Evolutionary conservation across 164 flowering plant genomes (phyloP).

Genomic region (Hamamelis virginiana): DNA sequence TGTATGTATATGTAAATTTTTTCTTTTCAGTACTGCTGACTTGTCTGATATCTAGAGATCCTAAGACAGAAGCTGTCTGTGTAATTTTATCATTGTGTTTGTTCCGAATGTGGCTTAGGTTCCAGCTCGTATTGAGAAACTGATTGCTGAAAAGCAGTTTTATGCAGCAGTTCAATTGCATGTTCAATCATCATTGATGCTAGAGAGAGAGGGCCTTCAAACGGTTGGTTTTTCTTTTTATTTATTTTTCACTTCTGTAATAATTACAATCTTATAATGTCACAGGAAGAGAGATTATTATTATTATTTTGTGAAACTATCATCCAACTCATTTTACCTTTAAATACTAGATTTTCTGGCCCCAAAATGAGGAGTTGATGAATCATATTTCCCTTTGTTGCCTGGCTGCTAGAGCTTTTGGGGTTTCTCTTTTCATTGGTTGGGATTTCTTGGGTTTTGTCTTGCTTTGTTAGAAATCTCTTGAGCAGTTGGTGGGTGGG

Average conservation of each 20-base stretch:
- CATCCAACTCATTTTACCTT: not conserved
- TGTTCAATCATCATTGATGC: conserved; percentile 88
- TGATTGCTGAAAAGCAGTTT: conserved; percentile 82
- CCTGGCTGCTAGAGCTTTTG: not conserved
- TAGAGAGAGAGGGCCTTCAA: conserved; percentile 98
- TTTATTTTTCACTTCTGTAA: not conserved
- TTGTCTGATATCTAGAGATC: too few species aligned
- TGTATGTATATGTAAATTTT: too few species aligned
- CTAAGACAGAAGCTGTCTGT: not conserved
- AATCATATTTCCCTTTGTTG: not conserved
- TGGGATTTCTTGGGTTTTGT: not conserved
- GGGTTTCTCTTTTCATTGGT: not conserved
- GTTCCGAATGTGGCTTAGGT: conserved; percentile 48
- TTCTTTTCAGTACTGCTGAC: too few species aligned
- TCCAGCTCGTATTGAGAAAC: conserved; percentile 93
- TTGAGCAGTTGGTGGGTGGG: not conserved
- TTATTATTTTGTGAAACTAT: not conserved
- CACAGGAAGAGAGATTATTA: not conserved
- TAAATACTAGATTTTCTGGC: not conserved
- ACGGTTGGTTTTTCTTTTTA: conserved; percentile 47
- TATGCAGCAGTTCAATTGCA: conserved; percentile 96
- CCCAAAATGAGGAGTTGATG: not conserved
- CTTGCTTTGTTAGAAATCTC: not conserved
- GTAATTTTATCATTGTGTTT: not conserved
- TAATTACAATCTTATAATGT: not conserved